Conservation (phyloP, 495 filamentous ascomycete genomes). For the Aspergillus bertholletiae region DNA sequence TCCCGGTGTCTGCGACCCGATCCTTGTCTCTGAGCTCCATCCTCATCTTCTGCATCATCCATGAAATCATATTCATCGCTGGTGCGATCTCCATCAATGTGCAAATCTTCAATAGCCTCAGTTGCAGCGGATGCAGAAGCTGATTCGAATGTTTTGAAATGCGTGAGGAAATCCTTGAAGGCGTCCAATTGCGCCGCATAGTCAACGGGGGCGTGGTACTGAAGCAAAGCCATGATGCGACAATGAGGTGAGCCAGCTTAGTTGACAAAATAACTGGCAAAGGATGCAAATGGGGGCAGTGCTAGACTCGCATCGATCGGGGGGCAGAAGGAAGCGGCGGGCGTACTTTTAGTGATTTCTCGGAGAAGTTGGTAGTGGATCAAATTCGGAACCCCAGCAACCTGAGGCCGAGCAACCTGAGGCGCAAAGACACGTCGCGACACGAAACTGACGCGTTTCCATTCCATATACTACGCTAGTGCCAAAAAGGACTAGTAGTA, state of each 20-base stretch:
- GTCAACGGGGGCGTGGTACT: constrained; percentile 70
- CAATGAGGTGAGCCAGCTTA: constrained; percentile 12
- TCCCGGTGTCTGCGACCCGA: constrained; percentile 38
- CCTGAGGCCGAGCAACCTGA: constrained; percentile 11
- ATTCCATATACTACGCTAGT: constrained; percentile 11
- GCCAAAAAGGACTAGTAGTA: background rate
- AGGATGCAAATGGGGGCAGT: constrained; percentile 16
- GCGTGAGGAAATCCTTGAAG: constrained; percentile 82
- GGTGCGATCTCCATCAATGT: constrained; percentile 82
- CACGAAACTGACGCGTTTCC: constrained; percentile 23
- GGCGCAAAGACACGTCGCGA: constrained; percentile 27
- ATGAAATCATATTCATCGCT: constrained; percentile 95
- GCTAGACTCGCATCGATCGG: constrained; percentile 7
- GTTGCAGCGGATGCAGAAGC: constrained; percentile 63
- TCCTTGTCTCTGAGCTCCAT: constrained; percentile 38
- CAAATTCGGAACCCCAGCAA: constrained; percentile 2
- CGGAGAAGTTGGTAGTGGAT: constrained; percentile 3
- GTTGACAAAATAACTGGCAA: constrained; percentile 12
- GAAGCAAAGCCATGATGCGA: constrained; percentile 72
- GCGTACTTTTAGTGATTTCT: constrained; percentile 4
- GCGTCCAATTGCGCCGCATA: constrained; percentile 82
- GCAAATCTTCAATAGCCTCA: constrained; percentile 75
- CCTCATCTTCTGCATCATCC: constrained; percentile 71
- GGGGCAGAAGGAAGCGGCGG: constrained; percentile 5
- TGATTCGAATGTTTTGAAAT: constrained; percentile 80